These are phyloP conservation scores for Tricholoma furcatifolium DNA, from an alignment of 768 basidiomycete genomes.

Conservation along the genomic window DNA sequence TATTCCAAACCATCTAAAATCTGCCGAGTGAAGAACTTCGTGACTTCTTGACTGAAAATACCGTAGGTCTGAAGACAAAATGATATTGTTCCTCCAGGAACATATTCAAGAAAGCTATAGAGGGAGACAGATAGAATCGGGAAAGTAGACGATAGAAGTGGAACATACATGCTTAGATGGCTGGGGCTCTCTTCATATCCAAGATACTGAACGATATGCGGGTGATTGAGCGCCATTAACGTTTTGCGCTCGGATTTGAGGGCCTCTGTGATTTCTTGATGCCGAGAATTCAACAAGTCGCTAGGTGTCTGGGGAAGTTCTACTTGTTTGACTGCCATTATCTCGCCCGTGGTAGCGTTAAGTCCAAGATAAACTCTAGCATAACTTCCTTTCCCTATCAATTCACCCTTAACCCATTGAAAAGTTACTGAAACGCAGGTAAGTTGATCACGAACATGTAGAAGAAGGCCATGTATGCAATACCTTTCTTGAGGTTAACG, in stretches of 20 bases:
- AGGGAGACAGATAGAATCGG: slow-evolving; percentile 4
- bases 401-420: slow-evolving; percentile 90
- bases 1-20: slow-evolving; percentile 87
- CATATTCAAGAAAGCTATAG: slow-evolving; percentile 88
- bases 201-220: slow-evolving; percentile 89
- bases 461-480: neutral
- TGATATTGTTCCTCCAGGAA: slow-evolving; percentile 91
- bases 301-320: slow-evolving; percentile 76
- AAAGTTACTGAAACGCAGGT: slow-evolving; percentile 51
- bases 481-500: slow-evolving; percentile 17
- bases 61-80: slow-evolving; percentile 76
- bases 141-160: neutral
- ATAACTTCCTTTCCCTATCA: slow-evolving; percentile 93
- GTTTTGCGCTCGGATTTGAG: slow-evolving; percentile 86
- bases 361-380: slow-evolving; percentile 90
- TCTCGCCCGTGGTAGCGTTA: slow-evolving; percentile 87
- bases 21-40: slow-evolving; percentile 82
- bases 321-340: slow-evolving; percentile 97
- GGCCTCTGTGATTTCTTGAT: slow-evolving; percentile 71
- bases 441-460: neutral
- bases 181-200: slow-evolving; percentile 78
- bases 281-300: slow-evolving; percentile 64
- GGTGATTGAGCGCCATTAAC: slow-evolving; percentile 84
- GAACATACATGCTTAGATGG: slow-evolving; percentile 75
- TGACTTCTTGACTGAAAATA: slow-evolving; percentile 79